phyloP scores from a whole-genome alignment of 1,284 basidiomycete genomes.

The Fistulinella cinereoalba region DNA sequence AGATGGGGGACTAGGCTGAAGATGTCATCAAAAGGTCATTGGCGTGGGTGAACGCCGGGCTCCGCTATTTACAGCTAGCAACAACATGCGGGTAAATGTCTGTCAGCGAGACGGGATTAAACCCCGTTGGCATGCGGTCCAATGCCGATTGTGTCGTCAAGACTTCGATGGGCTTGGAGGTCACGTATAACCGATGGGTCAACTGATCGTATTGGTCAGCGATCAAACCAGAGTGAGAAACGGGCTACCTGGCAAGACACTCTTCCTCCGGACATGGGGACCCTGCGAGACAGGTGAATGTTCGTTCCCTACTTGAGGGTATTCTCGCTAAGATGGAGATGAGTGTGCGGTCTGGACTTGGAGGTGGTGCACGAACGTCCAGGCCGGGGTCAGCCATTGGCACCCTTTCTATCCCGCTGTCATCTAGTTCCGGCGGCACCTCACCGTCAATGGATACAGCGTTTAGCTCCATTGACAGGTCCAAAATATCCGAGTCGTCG shows the following conservation, averaged over 20 bases:
- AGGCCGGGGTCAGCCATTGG: conserved; percentile 87
- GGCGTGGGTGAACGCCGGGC: conserved; percentile 14
- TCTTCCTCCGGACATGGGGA: conserved; percentile 79
- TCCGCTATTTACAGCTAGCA: conserved; percentile 27
- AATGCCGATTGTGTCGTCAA: conserved; percentile 55
- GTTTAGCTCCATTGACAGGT: conserved; percentile 84
- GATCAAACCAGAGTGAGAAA: conserved; percentile 2
- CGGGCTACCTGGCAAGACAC: conserved; percentile 73
- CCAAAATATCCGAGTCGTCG: conserved; percentile 81
- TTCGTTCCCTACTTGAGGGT: conserved; percentile 58
- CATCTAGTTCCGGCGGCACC: conserved; percentile 70
- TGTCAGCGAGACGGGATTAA: conserved; percentile 19
- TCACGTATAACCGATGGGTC: conserved; percentile 87
- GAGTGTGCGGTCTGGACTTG: conserved; percentile 19
- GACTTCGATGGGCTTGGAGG: conserved; percentile 80
- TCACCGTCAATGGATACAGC: conserved; percentile 80
- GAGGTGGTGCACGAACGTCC: conserved; percentile 59
- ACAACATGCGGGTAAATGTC: conserved; percentile 17
- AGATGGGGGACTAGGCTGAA: conserved; percentile 19
- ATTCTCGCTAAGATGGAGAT: conserved; percentile 46
- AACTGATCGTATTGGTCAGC: conserved; percentile 44
- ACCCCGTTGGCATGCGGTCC: conserved; percentile 33
- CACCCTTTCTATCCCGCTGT: conserved; percentile 80
- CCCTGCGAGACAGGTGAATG: conserved; percentile 52
- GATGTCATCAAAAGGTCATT: conserved; percentile 33